Conservation (phyloP, 352 stramenopile genomes). For the Pythium sukuiense region DNA sequence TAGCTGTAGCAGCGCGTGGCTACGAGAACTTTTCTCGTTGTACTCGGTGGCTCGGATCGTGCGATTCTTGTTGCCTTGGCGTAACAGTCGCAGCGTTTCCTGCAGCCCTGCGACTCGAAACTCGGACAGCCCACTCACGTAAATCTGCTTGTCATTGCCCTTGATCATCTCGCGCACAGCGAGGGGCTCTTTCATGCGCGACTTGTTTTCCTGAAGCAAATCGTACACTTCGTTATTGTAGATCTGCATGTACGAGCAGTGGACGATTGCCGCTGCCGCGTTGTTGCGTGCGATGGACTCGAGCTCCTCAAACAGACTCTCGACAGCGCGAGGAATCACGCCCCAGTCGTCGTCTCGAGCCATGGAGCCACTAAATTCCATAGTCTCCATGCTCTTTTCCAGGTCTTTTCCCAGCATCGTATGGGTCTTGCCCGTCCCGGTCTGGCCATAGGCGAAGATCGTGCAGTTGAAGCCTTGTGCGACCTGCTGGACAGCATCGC, state of each 20-base stretch:
- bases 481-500: constrained; percentile 72
- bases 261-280: constrained; percentile 59
- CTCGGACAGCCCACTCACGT: constrained; percentile 89
- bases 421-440: constrained; percentile 89
- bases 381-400: constrained; percentile 38
- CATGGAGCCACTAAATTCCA: background rate
- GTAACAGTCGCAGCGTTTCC: constrained; percentile 81
- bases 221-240: constrained; percentile 89
- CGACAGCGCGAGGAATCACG: constrained; percentile 85
- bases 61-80: constrained; percentile 78
- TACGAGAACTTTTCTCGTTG: constrained; percentile 87
- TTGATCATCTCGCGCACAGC: constrained; percentile 70
- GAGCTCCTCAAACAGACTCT: constrained; percentile 81
- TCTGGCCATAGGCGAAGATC: constrained; percentile 92
- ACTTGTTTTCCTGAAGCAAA: constrained; percentile 64
- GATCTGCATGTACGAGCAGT: constrained; percentile 92
- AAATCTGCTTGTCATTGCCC: constrained; percentile 81
- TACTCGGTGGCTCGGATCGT: constrained; percentile 85
- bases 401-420: constrained; percentile 85
- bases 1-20: constrained; percentile 86
- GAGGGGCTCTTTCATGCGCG: constrained; percentile 51
- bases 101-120: constrained; percentile 80
- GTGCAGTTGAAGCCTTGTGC: constrained; percentile 89
- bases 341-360: constrained; percentile 42
- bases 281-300: constrained; percentile 45